Conservation (phyloP, 1,139 yeast species). For the Sugiyamaella neomexicana region DNA sequence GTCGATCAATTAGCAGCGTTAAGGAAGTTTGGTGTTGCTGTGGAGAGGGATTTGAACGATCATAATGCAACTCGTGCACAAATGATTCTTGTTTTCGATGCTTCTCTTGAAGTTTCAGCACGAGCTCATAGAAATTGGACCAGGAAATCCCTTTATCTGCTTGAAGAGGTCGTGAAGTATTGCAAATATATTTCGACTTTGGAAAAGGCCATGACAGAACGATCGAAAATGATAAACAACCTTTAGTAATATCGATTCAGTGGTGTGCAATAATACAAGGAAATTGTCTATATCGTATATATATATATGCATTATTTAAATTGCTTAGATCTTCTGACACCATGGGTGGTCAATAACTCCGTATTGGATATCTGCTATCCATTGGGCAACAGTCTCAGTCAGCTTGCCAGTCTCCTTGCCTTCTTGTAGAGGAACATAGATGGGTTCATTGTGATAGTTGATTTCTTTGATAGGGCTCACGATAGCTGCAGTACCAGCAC, state of each 20-base stretch:
- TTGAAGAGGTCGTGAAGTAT: slow-evolving; percentile 39
- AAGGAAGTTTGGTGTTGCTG: slow-evolving; percentile 27
- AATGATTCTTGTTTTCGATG: slow-evolving; percentile 33
- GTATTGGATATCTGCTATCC: slow-evolving; percentile 90
- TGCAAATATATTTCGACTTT: slow-evolving; percentile 35
- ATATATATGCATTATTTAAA: background rate
- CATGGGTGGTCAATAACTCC: slow-evolving; percentile 67
- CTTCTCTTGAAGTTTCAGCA: slow-evolving; percentile 31
- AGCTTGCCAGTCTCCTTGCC: slow-evolving; percentile 80
- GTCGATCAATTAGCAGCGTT: slow-evolving; percentile 35
- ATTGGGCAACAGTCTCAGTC: slow-evolving; percentile 69
- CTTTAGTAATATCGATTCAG: background rate
- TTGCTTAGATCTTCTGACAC: slow-evolving; percentile 41
- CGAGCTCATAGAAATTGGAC: slow-evolving; percentile 41
- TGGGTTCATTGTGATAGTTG: slow-evolving; percentile 72
- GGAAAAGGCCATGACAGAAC: slow-evolving; percentile 32
- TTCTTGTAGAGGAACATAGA: slow-evolving; percentile 70
- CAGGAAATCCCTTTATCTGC: slow-evolving; percentile 35
- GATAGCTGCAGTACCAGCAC: slow-evolving; percentile 98
- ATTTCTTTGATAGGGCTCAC: slow-evolving; percentile 90
- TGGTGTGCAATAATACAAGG: background rate
- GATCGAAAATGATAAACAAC: background rate
- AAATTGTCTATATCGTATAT: background rate
- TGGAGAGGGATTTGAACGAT: slow-evolving; percentile 31
- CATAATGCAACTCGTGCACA: slow-evolving; percentile 33